phyloP scores from a whole-genome alignment of 805 yeast species.

The Hanseniaspora nectarophila region DNA sequence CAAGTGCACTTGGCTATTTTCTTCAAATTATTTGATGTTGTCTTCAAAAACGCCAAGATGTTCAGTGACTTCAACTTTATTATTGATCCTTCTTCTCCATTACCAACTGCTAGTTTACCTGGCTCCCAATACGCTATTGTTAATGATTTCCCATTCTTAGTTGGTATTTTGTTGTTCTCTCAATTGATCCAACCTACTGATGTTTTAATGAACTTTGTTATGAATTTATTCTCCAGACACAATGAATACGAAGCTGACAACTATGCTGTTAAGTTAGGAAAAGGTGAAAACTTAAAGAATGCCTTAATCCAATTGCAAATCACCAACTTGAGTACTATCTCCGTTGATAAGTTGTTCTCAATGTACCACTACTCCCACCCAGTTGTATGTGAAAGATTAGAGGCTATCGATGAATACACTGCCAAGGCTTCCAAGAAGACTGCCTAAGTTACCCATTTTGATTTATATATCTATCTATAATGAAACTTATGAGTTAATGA shows the following conservation, averaged over 20 bases:
- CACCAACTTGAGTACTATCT: slow-evolving; percentile 74
- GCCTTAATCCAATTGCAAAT: slow-evolving; percentile 66
- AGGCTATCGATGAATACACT: slow-evolving; percentile 42
- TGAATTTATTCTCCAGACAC: slow-evolving; percentile 65
- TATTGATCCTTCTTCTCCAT: slow-evolving; percentile 16
- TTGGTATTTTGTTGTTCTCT: slow-evolving; percentile 70
- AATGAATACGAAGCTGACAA: slow-evolving; percentile 91
- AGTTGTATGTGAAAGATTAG: slow-evolving; percentile 74
- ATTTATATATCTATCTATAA: not conserved
- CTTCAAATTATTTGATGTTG: slow-evolving; percentile 66
- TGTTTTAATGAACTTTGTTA: slow-evolving; percentile 49
- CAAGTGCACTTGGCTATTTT: slow-evolving; percentile 54
- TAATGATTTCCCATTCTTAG: slow-evolving; percentile 53
- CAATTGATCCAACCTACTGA: slow-evolving; percentile 73
- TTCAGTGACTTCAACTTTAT: slow-evolving; percentile 69
- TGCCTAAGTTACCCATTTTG: slow-evolving; percentile 15
- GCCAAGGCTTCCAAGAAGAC: slow-evolving; percentile 14
- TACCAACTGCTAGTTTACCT: slow-evolving; percentile 15
- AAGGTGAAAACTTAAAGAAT: slow-evolving; percentile 50
- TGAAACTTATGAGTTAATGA: not conserved
- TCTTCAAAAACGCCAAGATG: slow-evolving; percentile 66
- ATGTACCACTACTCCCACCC: slow-evolving; percentile 89
- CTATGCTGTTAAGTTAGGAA: slow-evolving; percentile 67
- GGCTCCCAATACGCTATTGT: slow-evolving; percentile 19
- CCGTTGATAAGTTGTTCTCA: slow-evolving; percentile 81